Evolutionary conservation across 2,329 filamentous ascomycete species (phyloP).

Genomic region (Aspergillus sergii): DNA sequence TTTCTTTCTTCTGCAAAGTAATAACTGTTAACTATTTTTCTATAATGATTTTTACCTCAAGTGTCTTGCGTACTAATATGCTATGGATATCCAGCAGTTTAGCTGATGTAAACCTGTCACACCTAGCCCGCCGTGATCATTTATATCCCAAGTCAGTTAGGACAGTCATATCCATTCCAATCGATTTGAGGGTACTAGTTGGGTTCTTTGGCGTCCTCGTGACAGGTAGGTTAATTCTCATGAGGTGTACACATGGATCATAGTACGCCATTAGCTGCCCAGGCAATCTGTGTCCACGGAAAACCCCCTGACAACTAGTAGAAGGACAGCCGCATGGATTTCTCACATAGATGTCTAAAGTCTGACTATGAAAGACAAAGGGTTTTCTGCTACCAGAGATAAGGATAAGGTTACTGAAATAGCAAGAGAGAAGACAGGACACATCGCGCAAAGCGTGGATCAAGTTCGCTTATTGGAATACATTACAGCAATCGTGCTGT

Average conservation of each 20-base stretch:
- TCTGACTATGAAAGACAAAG: not conserved
- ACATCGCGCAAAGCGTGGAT: not conserved
- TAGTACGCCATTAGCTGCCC: not conserved
- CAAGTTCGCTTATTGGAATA: not conserved
- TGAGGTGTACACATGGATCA: not conserved
- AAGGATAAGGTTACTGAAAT: not conserved
- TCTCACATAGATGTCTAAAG: not conserved
- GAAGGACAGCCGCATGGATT: too few relatives aligned
- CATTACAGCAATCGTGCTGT: not conserved
- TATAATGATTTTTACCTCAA: not conserved
- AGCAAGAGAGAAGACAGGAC: not conserved
- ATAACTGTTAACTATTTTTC: not conserved
- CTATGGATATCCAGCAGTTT: not conserved
- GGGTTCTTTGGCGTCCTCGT: not conserved
- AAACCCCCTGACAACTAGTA: too few relatives aligned
- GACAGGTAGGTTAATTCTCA: not conserved
- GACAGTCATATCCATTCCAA: not conserved
- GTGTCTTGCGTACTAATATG: not conserved
- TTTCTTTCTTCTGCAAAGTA: not conserved
- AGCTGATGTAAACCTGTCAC: not conserved
- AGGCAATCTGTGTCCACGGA: not conserved
- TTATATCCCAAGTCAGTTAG: not conserved
- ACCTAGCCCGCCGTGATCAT: not conserved
- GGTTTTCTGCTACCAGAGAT: not conserved
- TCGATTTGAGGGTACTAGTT: not conserved